Evolutionary conservation across 345 rosid genomes (phyloP).

Genomic region (Eutrema heterophyllum): DNA sequence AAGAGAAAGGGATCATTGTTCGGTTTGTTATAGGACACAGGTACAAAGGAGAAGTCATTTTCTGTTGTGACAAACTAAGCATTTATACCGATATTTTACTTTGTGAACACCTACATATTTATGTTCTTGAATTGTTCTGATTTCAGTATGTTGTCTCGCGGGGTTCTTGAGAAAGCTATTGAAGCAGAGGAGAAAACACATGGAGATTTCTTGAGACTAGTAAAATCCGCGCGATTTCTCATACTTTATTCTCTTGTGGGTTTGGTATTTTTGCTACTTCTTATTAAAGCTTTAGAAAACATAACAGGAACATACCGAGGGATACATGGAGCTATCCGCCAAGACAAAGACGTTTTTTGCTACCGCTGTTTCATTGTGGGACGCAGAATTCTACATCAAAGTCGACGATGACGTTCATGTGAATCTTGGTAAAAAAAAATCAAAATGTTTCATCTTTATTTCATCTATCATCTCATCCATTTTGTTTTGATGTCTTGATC

Average conservation of each 20-base stretch:
- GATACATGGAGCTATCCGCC: constrained; percentile 73
- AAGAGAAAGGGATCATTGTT: constrained; percentile 74
- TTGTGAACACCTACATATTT: not conserved
- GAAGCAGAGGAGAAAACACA: constrained; percentile 64
- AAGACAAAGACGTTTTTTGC: constrained; percentile 78
- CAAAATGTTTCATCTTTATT: not conserved
- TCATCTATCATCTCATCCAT: not conserved
- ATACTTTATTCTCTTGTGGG: not conserved
- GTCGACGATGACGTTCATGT: constrained; percentile 98
- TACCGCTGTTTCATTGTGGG: constrained; percentile 81
- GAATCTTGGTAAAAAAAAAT: constrained; percentile 53
- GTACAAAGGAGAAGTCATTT: constrained; percentile 29
- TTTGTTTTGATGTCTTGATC: not conserved
- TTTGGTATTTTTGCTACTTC: not conserved
- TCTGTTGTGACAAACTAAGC: not conserved
- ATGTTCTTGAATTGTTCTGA: constrained; percentile 3
- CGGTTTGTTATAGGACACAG: constrained; percentile 93
- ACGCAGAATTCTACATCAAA: constrained; percentile 84
- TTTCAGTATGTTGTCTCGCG: constrained; percentile 37
- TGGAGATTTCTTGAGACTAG: constrained; percentile 90
- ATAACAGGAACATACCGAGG: constrained; percentile 75
- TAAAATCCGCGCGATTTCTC: not conserved
- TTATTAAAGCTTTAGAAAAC: not conserved
- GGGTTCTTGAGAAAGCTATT: constrained; percentile 69
- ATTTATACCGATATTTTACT: not conserved